Evolutionary conservation across 2,329 filamentous ascomycete genomes (phyloP), one percentile per base, ranked within the genome.

Genomic region (Mycosphaerella sp.): DNA sequence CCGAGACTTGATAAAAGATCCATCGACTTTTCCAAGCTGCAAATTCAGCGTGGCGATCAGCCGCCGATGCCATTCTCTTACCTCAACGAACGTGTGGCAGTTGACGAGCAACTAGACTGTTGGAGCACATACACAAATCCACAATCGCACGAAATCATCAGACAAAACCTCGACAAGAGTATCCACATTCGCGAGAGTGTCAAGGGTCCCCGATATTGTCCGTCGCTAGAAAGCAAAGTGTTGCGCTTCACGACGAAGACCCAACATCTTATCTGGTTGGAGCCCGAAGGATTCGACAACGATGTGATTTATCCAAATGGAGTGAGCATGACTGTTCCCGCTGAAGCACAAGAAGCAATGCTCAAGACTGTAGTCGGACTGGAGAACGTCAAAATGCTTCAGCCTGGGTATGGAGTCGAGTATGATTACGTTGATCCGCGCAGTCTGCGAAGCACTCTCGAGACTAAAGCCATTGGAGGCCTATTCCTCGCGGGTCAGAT

Each of bases 371-470:
- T 98, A 48, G 78, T 73, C n/a, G 93, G 93, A 0, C 77, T 98
- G 1, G 91, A 97, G 65, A 82, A 90, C 53, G 89, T 89, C 4
- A 82, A 77, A 21, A 96, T 98, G 90, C 79, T 95, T 6, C 91
- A 97, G 64, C 86, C 91, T 1, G 93, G 91, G 7, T 98, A 98
- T 64, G 93, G 93, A 6, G 93, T 98, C 1, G 93, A 98, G 68
- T 98, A 98, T 69, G 93, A 97, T 72, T 98, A 98, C 68, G 88
- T 98, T 14, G 93, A 98, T 66, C 93, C 93, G 14, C 85, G 93
- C 46, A 86, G 86, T 60, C 77, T 98, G 3, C 85, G 84, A 58
- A 82, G 86, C n/a, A 93, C 90, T 0, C 79, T 98, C 6, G 93
- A 98, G 70, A 97, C 93, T 1, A 98, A 97, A 70, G 79, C 85